Evolutionary conservation across 257 asterid genomes (phyloP).

Genomic region (Paulownia fortunei): DNA sequence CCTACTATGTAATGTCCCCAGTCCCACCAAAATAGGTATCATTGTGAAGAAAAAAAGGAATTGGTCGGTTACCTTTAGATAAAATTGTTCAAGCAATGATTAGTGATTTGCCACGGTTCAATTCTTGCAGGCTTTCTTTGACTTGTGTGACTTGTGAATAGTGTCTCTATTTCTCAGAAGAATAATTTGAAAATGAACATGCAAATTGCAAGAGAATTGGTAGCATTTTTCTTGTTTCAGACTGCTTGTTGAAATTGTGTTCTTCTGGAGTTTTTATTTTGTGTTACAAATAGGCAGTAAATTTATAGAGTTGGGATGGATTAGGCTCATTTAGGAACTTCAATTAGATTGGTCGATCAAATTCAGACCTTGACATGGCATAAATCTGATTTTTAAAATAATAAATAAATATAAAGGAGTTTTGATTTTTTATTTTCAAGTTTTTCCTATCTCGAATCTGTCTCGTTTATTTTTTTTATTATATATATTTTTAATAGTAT

Average conservation of each 20-base stretch:
- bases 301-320: not conserved
- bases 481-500: too few species aligned
- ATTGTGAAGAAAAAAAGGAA: not conserved
- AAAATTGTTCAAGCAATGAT: not conserved
- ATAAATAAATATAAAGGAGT: too few species aligned
- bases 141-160: not conserved
- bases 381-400: too few species aligned
- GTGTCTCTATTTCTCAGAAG: not conserved
- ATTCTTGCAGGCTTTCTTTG: not conserved
- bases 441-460: too few species aligned
- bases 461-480: too few species aligned
- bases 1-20: not conserved
- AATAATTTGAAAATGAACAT: not conserved
- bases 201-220: not conserved
- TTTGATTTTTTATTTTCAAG: too few species aligned
- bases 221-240: not conserved
- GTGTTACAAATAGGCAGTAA: not conserved
- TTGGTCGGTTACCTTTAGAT: not conserved
- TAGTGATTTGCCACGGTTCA: not conserved
- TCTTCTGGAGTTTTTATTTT: not conserved
- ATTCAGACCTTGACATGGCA: too few species aligned
- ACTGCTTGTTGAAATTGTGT: not conserved
- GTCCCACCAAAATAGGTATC: not conserved
- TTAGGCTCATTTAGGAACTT: too few species aligned
- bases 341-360: too few species aligned